These are phyloP conservation scores for Aspergillus sp. DNA, from an alignment of 2,329 filamentous ascomycete species.

Conservation along the genomic window DNA sequence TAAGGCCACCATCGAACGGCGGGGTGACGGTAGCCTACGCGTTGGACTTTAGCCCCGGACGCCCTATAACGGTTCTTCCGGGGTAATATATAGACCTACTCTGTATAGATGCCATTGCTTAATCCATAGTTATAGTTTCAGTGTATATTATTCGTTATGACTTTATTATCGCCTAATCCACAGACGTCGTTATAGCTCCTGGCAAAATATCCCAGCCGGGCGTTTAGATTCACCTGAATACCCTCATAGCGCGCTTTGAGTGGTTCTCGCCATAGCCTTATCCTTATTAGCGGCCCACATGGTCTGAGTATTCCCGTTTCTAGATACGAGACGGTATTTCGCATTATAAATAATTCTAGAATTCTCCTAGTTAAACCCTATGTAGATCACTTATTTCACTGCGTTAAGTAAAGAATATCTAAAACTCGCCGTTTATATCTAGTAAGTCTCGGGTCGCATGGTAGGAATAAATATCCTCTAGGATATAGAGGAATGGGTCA, in stretches of 20 bases:
- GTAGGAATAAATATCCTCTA: not conserved
- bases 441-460: not conserved
- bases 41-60: not conserved
- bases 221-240: not conserved
- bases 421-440: not conserved
- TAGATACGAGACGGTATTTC: constrained; percentile 1
- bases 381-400: not conserved
- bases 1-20: not conserved
- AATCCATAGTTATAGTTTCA: constrained; percentile 2
- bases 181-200: not conserved
- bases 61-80: not conserved
- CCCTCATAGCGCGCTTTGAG: not conserved
- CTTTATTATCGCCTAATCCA: not conserved
- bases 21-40: not conserved
- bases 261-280: not conserved
- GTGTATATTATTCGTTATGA: not conserved
- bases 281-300: not conserved
- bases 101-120: constrained; percentile 1
- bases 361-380: constrained; percentile 1
- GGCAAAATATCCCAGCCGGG: not conserved
- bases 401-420: not conserved
- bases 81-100: constrained; percentile 1
- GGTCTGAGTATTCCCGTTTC: not conserved
- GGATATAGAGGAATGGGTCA: not conserved
- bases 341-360: constrained; percentile 1